phyloP scores from a whole-genome alignment of 1,284 basidiomycete species.

The Puccinia hordei region DNA sequence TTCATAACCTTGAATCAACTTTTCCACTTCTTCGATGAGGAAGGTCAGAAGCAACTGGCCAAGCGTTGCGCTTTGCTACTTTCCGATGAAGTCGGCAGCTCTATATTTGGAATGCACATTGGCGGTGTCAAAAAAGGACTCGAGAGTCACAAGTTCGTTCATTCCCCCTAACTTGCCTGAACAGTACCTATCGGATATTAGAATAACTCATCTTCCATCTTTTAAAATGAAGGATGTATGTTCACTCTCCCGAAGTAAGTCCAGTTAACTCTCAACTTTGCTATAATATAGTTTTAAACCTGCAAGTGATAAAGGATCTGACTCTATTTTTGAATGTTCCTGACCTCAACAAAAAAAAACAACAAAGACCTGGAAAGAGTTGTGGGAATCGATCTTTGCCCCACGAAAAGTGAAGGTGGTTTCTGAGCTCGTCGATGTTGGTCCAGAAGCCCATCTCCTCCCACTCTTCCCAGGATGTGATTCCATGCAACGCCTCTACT shows the following conservation, averaged over 20 bases:
- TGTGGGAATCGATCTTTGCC: conserved; percentile 16
- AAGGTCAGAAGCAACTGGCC: background rate
- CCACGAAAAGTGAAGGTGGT: conserved; percentile 15
- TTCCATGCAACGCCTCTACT: background rate
- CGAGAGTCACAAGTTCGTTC: background rate
- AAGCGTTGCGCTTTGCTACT: conserved; percentile 12
- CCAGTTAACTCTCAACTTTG: too few species aligned
- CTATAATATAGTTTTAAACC: background rate
- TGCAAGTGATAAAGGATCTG: background rate
- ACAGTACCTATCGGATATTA: too few species aligned
- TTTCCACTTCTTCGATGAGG: conserved; percentile 21
- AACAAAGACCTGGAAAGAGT: conserved; percentile 1
- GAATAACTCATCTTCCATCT: background rate
- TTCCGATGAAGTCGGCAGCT: conserved; percentile 2
- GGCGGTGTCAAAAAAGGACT: background rate
- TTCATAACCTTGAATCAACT: background rate
- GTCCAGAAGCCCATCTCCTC: background rate
- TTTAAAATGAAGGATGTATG: background rate
- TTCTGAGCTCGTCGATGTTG: background rate
- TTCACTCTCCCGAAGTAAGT: conserved; percentile 20
- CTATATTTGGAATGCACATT: conserved; percentile 32
- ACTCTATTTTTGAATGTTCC: too few species aligned
- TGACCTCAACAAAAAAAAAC: background rate
- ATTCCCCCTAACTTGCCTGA: background rate
- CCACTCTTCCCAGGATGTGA: background rate